Conservation (phyloP, 306 rosid species). For the Vigna nakashimae region DNA sequence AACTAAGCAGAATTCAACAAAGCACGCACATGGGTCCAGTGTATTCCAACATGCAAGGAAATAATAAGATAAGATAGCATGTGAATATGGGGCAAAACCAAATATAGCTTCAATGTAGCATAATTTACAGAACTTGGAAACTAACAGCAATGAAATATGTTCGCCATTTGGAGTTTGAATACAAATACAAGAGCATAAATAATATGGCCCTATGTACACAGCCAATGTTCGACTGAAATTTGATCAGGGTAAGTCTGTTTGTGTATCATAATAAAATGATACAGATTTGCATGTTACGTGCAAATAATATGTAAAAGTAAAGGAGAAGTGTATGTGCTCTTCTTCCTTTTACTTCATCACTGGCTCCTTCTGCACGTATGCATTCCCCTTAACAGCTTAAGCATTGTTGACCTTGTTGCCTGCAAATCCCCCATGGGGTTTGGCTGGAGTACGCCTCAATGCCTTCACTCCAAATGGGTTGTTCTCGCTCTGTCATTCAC, state of each 20-base stretch:
- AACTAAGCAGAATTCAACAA: not conserved
- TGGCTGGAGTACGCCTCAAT: slow-evolving; percentile 75
- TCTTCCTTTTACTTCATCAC: slow-evolving; percentile 47
- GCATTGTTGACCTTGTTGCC: slow-evolving; percentile 55
- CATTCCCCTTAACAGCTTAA: slow-evolving; percentile 39
- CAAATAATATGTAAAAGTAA: slow-evolving; percentile 26
- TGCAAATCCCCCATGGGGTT: slow-evolving; percentile 58
- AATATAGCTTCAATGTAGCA: slow-evolving; percentile 35
- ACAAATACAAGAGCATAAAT: slow-evolving; percentile 42
- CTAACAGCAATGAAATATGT: slow-evolving; percentile 37
- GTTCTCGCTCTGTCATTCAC: slow-evolving; percentile 66
- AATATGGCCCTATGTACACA: slow-evolving; percentile 59
- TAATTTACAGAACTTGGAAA: slow-evolving; percentile 44
- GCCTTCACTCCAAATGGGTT: slow-evolving; percentile 86
- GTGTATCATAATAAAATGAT: slow-evolving; percentile 33
- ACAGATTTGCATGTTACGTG: slow-evolving; percentile 34
- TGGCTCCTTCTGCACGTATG: slow-evolving; percentile 22
- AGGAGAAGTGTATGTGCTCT: slow-evolving; percentile 40
- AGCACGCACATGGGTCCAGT: too few relatives aligned
- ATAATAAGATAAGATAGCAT: slow-evolving; percentile 3
- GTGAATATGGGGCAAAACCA: slow-evolving; percentile 29
- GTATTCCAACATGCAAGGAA: not conserved
- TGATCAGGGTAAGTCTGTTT: slow-evolving; percentile 36
- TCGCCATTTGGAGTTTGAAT: slow-evolving; percentile 43
- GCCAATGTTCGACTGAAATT: slow-evolving; percentile 49